These are phyloP conservation scores for Chlorella sp. DNA, from an alignment of 139 green algal genomes.

Conservation along the genomic window DNA sequence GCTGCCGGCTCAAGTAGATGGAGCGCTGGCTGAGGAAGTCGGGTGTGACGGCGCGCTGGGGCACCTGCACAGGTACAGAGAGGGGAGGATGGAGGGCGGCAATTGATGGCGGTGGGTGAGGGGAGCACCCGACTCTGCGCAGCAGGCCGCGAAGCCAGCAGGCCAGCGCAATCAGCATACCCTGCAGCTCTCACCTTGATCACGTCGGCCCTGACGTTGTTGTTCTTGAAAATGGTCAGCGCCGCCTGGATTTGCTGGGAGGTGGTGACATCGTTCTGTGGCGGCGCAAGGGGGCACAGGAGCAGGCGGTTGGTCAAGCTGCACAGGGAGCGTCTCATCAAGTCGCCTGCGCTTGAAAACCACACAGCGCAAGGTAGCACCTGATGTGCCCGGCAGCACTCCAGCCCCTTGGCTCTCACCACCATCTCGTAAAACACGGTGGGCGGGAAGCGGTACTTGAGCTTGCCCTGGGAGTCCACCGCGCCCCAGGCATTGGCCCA, in stretches of 20 bases:
- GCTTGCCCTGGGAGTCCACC: background rate
- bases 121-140: background rate
- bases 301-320: background rate
- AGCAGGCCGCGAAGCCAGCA: too few species aligned
- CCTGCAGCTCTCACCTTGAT: background rate
- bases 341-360: background rate
- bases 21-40: constrained; percentile 10
- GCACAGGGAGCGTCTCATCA: background rate
- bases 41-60: background rate
- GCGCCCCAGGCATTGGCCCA: background rate
- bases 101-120: too few species aligned
- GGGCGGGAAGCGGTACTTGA: background rate
- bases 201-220: background rate
- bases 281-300: too few species aligned
- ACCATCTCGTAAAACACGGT: constrained; percentile 4
- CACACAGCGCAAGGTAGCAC: background rate
- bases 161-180: too few species aligned
- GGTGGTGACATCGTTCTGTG: background rate
- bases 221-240: background rate
- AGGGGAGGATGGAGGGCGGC: background rate
- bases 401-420: background rate
- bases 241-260: background rate
- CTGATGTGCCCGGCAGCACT: too few species aligned
- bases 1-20: constrained; percentile 5
- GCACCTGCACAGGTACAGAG: background rate